Base-by-base conservation (phyloP, 495 filamentous ascomycete species). In the Neurospora sp. region DNA sequence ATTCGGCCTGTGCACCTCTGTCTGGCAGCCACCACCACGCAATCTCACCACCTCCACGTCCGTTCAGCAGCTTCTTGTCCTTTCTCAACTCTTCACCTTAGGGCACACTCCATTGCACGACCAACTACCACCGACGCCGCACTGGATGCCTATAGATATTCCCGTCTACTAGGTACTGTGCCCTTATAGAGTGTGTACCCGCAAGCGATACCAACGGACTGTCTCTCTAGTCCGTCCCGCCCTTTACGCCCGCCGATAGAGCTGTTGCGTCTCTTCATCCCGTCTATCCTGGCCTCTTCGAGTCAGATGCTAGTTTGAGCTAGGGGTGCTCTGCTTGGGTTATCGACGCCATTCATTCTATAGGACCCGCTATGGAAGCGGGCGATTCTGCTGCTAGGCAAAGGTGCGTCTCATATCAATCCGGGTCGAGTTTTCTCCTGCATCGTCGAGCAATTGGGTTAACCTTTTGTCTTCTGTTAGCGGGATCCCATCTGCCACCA, bases 321-420 rank as follows among this genome's bases (percentile, higher is more conserved):
- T 73, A 69, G 59, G 69, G 62, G 70, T 74, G 69, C 72, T 72
- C 54, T 70, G 71, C 73, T 75, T 70, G 59, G 48, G 76, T 54
- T 39, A 38, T 69, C 71, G 71, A 73, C 66, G 43, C 72, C 73
- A 66, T 15, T n/a, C 48, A 17, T 31, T 73, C 62, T 13, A 69
- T 72, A 43, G 77, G 78, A 74, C 83, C 81, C 84, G 85, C 81
- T 83, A 87, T 87, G 85, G 85, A 86, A 84, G 81, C 79, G 83
- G 85, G 83, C 76, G 84, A 84, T 75, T 79, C 79, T 80, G 81
- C 82, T 74, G 77, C 79, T 79, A 84, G 84, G 79, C 81, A 84
- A 84, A 87, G 85, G 85, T 87, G 78, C 76, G 84, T 82, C 37
- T 79, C 75, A 73, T n/a, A 21, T 17, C 39, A 24, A 70, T 72